Evolutionary conservation across 257 asterid genomes (phyloP), one percentile per base, ranked within the genome.

Genomic region (Rehmannia glutinosa): DNA sequence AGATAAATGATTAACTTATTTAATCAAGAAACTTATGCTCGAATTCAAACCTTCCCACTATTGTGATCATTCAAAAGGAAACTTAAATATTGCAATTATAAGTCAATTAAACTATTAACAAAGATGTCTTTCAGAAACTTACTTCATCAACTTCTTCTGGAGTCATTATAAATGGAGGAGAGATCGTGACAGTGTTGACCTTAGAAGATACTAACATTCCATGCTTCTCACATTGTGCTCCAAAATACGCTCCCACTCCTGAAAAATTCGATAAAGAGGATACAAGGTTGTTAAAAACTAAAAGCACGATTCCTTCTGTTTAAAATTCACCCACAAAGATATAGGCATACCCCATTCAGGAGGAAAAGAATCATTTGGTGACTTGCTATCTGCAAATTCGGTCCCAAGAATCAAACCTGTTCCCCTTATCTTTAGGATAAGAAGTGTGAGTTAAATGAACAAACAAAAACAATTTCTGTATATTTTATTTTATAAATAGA

Each of bases 141-240:
- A 86, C 99, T 92, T 82, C 67, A 2, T 93, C 92, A 30, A 88
- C 47, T 79, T 93, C 95, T 71, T 68, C 79, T 45, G 77, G 86
- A 53, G 90, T 85, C 12, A 88, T 77, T 54, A 93, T 83, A 70
- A 90, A 83, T 0, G 99, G 96, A 36, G 99, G 99, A 70, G 96
- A 93, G 96, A 93, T 93, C 96, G 90, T 82, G 67, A 84, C 81
- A 38, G 4, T 78, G 73, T 93, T 96, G 10, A 96, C 99, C 10
- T 88, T 80, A 60, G 80, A 87, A 12, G 97, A 92, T n/a, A 88
- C 91, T 56, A 93, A 71, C 99, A 93, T 81, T 23, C 99, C 99
- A 5, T 80, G 55, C 75, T 93, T 81, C 86, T 81, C 82, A 36
- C 99, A 93, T 65, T 86, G 83, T 5, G 92, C 95, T 77, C 92